Evolutionary conservation across 1,284 basidiomycete genomes (phyloP), one percentile per base, ranked within the genome.

Genomic region (Golubevia pallescens): DNA sequence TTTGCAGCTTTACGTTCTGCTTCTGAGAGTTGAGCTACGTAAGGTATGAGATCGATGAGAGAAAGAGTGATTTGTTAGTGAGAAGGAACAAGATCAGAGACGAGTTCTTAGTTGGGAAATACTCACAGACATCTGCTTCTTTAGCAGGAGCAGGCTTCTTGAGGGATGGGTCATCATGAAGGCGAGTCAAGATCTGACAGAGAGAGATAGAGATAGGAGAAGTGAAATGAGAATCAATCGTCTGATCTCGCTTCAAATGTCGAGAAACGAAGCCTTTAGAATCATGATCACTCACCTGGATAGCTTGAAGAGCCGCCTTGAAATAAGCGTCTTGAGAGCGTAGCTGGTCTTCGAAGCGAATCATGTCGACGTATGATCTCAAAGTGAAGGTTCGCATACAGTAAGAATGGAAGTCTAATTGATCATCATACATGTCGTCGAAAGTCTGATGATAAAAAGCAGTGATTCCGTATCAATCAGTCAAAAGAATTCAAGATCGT

Each of bases 401-500:
- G 86, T 99, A 99, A 5, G 92, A 91, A 86, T 99, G 97, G 89
- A 99, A 99, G 86, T 99, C 97, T 79, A 93, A 96, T 86, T 99
- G 95, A 84, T 99, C 97, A 74, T 98, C 94, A 79, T 95, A 93
- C 72, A 94, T 90, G 65, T 93, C 93, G 64, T 92, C 90, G 86
- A 97, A 97, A 14, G 92, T 88, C 91, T 93, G 77, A 3, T 57
- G 51, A 57, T 19, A 20, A 57, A n/a, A n/a, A n/a, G n/a, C n/a
- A n/a, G n/a, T n/a, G 28, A 28, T 28, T 28, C 28, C 28, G 28
- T 28, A 28, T 28, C 28, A 28, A 28, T 28, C 28, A 28, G 28
- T 28, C 28, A 28, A 28, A 28, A 28, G 28, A 28, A 28, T 28
- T 28, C 28, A 28, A 28, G 28, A 28, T 28, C 28, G 28, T 28